Conservation (phyloP, 73 alveolate genomes). For the Breviolum minutum region DNA sequence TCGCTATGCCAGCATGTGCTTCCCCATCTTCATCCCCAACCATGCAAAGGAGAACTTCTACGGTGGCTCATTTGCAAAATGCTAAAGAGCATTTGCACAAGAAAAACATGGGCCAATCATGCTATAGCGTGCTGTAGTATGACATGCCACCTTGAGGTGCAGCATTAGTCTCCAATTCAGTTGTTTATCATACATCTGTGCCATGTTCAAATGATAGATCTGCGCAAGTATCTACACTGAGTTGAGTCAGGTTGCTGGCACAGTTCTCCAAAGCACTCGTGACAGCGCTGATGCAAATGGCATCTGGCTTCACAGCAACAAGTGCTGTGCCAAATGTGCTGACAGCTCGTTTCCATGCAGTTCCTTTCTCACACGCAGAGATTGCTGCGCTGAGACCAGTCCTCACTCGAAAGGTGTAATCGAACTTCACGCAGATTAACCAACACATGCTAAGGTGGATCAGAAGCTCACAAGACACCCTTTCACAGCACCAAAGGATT, state of each 20-base stretch:
- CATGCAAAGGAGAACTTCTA: no score
- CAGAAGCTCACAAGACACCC: no score
- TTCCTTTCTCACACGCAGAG: conserved; percentile 69
- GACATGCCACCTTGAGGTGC: no score
- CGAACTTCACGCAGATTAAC: not conserved
- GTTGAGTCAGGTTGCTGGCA: conserved; percentile 4
- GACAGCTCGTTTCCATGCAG: conserved; percentile 48
- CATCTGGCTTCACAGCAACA: not conserved
- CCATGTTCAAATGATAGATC: not conserved
- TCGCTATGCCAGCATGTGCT: no score
- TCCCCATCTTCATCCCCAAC: no score
- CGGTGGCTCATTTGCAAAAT: no score
- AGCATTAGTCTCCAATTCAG: no score
- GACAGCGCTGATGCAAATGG: conserved; percentile 45
- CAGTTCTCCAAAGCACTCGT: conserved; percentile 60
- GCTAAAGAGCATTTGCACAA: no score
- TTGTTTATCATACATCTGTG: not conserved
- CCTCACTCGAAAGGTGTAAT: not conserved
- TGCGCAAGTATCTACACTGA: not conserved
- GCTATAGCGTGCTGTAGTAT: no score
- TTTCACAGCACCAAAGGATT: no score
- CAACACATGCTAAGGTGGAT: not conserved
- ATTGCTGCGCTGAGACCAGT: conserved; percentile 20
- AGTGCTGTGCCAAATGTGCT: not conserved
- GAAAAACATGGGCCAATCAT: no score